phyloP scores from a whole-genome alignment of 1,284 basidiomycete species.

The Sporisorium iseilematis-ciliati region DNA sequence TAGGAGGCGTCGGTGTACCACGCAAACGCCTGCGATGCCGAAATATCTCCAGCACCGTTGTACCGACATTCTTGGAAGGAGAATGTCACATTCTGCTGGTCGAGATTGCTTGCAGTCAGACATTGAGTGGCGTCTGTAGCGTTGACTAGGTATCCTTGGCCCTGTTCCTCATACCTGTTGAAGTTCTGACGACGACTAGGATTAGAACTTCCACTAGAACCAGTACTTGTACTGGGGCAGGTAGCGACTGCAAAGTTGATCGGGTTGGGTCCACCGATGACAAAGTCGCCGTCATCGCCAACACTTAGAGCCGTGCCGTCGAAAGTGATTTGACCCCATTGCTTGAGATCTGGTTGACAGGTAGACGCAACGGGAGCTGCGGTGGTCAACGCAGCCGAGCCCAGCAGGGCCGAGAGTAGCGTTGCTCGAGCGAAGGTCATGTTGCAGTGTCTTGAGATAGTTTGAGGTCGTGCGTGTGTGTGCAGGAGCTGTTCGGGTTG shows the following conservation, averaged over 20 bases:
- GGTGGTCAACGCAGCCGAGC: constrained; percentile 1
- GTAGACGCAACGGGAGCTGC: constrained; percentile 15
- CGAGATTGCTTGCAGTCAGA: constrained; percentile 27
- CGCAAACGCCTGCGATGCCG: constrained; percentile 25
- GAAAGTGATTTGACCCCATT: constrained; percentile 12
- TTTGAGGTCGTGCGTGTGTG: too few relatives aligned
- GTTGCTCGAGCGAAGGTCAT: constrained; percentile 18
- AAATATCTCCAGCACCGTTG: constrained; percentile 24
- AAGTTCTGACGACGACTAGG: too few relatives aligned
- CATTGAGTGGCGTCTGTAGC: constrained; percentile 22
- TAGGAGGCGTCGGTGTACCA: constrained; percentile 13
- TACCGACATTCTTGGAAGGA: constrained; percentile 23
- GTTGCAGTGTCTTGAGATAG: background rate
- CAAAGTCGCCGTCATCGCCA: constrained; percentile 12
- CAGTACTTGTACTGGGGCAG: too few relatives aligned
- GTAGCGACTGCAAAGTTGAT: constrained; percentile 16
- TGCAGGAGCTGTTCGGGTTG: too few relatives aligned
- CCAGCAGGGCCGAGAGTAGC: constrained; percentile 20
- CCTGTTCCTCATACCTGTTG: background rate
- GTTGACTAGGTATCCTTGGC: constrained; percentile 25
- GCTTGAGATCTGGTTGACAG: constrained; percentile 1
- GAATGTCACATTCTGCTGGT: constrained; percentile 16
- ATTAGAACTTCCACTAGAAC: too few relatives aligned
- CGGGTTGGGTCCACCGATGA: constrained; percentile 24
- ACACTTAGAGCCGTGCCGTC: constrained; percentile 14